These are phyloP conservation scores for Sutorius eximius DNA, from an alignment of 1,284 basidiomycete genomes.

Conservation along the genomic window DNA sequence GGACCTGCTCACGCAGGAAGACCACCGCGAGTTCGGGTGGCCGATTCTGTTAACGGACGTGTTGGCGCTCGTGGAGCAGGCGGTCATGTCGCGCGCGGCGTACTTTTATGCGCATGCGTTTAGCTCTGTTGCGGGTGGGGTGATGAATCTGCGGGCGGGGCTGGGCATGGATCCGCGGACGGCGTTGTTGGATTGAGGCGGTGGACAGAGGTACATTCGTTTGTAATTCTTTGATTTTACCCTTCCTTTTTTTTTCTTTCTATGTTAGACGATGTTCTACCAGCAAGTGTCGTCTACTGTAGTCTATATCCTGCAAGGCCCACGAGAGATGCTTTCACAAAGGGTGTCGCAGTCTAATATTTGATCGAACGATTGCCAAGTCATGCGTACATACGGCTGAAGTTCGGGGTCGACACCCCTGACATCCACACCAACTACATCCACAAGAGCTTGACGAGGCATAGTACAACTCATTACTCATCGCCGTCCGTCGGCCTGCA, in stretches of 20 bases:
- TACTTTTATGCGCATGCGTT: constrained; percentile 48
- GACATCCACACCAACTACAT: too few relatives aligned
- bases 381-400: too few relatives aligned
- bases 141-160: constrained; percentile 42
- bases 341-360: too few relatives aligned
- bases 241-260: not conserved
- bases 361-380: too few relatives aligned
- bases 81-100: constrained; percentile 37
- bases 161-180: constrained; percentile 42
- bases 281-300: not conserved
- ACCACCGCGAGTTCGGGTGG: constrained; percentile 43
- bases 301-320: not conserved
- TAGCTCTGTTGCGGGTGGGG: constrained; percentile 45
- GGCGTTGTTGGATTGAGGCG: constrained; percentile 31
- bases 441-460: too few relatives aligned
- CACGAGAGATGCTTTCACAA: not conserved
- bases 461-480: too few relatives aligned
- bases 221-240: not conserved
- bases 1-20: constrained; percentile 44
- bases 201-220: not conserved
- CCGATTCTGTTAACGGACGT: constrained; percentile 46
- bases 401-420: too few relatives aligned
- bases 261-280: not conserved
- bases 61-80: constrained; percentile 46
- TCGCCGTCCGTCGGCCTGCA: too few relatives aligned